Conservation (phyloP, 2,329 filamentous ascomycete genomes). For the Fusarium nodosum region DNA sequence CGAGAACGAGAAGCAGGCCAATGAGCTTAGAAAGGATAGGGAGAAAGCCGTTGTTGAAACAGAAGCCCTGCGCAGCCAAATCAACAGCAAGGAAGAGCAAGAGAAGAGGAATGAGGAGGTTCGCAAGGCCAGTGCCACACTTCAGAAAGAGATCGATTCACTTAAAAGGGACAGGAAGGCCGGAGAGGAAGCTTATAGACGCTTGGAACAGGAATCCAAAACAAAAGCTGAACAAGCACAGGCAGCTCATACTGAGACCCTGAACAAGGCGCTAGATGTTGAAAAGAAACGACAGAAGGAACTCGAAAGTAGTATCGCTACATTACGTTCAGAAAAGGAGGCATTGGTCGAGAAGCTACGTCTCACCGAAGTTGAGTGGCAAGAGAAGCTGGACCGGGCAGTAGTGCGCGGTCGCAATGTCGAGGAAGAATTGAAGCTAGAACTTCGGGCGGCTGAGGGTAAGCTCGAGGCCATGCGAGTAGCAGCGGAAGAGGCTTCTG, state of each 20-base stretch:
- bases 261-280: conserved; percentile 76
- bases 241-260: conserved; percentile 73
- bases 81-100: conserved; percentile 64
- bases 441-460: conserved; percentile 82
- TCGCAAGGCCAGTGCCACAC: conserved; percentile 66
- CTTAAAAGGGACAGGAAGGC: conserved; percentile 67
- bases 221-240: conserved; percentile 75
- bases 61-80: conserved; percentile 61
- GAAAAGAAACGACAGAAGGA: conserved; percentile 70
- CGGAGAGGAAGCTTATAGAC: conserved; percentile 74
- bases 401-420: conserved; percentile 75
- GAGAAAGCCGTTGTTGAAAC: conserved; percentile 70
- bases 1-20: conserved; percentile 74
- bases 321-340: conserved; percentile 84
- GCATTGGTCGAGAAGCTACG: conserved; percentile 78
- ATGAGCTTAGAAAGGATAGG: conserved; percentile 69
- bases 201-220: conserved; percentile 77
- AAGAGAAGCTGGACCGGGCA: conserved; percentile 79
- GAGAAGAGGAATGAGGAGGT: conserved; percentile 68
- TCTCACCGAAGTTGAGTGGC: conserved; percentile 77
- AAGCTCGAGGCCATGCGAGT: conserved; percentile 90
- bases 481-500: conserved; percentile 89
- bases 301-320: conserved; percentile 69
- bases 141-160: conserved; percentile 55
- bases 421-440: conserved; percentile 84